These are phyloP conservation scores for Talaromyces rugulosus DNA, from an alignment of 2,329 filamentous ascomycete species.

Conservation along the genomic window DNA sequence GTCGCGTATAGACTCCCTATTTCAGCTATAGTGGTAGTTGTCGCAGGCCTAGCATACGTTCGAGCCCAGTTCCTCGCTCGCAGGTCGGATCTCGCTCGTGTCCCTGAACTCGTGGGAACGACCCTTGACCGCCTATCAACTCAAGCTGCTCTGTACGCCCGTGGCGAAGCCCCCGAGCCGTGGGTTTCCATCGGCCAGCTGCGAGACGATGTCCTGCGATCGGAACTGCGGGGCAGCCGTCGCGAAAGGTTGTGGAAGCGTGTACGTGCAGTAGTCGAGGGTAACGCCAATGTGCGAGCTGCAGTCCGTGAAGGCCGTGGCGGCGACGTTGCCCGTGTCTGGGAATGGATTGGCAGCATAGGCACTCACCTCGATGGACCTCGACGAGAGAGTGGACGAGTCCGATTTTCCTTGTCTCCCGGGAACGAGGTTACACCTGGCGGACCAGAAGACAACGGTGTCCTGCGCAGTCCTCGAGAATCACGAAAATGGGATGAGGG, in stretches of 20 bases:
- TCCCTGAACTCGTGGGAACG: conserved; percentile 79
- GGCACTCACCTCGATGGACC: conserved; percentile 42
- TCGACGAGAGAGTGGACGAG: conserved; percentile 22
- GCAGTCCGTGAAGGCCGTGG: conserved; percentile 62
- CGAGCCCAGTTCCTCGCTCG: conserved; percentile 61
- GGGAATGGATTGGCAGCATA: conserved; percentile 65
- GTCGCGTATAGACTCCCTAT: conserved; percentile 49
- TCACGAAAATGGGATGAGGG: conserved; percentile 39
- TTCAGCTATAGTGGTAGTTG: conserved; percentile 42
- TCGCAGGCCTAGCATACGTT: conserved; percentile 57
- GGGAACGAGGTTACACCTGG: conserved; percentile 16
- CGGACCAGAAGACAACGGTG: conserved; percentile 9
- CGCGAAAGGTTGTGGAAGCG: conserved; percentile 79
- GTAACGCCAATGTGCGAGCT: conserved; percentile 85
- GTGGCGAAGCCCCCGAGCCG: conserved; percentile 63
- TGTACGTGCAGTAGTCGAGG: conserved; percentile 80
- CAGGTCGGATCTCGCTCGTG: conserved; percentile 62
- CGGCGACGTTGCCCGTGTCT: conserved; percentile 57
- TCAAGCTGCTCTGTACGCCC: conserved; percentile 75
- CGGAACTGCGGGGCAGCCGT: conserved; percentile 70
- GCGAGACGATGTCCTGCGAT: conserved; percentile 81
- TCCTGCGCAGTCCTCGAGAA: conserved; percentile 23
- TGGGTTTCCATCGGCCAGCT: conserved; percentile 86
- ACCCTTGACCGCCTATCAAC: conserved; percentile 77
- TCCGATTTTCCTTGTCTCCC: conserved; percentile 24